phyloP scores from a whole-genome alignment of 192 early-diverging fungal species.

The Coemansia umbellata region DNA sequence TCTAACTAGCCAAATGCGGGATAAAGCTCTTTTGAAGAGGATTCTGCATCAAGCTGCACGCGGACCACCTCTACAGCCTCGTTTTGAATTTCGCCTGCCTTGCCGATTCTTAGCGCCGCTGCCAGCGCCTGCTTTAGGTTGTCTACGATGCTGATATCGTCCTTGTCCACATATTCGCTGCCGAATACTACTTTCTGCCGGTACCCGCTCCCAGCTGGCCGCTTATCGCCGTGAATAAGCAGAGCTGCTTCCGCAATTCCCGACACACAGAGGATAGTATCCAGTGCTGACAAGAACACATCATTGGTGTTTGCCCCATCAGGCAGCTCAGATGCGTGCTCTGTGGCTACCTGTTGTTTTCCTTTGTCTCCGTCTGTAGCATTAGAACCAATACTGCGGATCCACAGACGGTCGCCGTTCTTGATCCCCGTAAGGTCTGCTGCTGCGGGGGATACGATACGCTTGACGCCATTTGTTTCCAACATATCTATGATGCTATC shows the following conservation, averaged over 20 bases:
- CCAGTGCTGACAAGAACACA: conserved; percentile 23
- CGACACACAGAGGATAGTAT: conserved; percentile 14
- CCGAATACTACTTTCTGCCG: conserved; percentile 34
- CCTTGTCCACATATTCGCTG: conserved; percentile 25
- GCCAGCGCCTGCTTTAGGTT: conserved; percentile 14
- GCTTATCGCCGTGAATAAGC: conserved; percentile 33
- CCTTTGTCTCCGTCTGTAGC: not conserved
- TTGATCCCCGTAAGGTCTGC: conserved; percentile 15
- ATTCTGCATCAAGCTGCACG: conserved; percentile 24
- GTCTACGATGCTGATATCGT: conserved; percentile 11
- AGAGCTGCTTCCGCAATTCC: conserved; percentile 9
- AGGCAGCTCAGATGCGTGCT: not conserved
- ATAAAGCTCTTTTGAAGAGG: conserved; percentile 9
- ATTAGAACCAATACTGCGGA: not conserved
- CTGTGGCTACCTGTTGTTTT: not conserved
- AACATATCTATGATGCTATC: conserved; percentile 15
- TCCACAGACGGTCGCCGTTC: conserved; percentile 14
- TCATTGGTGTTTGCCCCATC: conserved; percentile 21
- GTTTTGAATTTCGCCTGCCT: not conserved
- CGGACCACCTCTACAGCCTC: conserved; percentile 12
- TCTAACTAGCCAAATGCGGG: conserved; percentile 17
- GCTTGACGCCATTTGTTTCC: conserved; percentile 19
- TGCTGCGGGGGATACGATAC: conserved; percentile 24
- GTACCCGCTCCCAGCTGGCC: conserved; percentile 33
- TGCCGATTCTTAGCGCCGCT: not conserved